Evolutionary conservation across 2,329 filamentous ascomycete species (phyloP), one percentile per base, ranked within the genome.

Genomic region (Epichloe bromicola): DNA sequence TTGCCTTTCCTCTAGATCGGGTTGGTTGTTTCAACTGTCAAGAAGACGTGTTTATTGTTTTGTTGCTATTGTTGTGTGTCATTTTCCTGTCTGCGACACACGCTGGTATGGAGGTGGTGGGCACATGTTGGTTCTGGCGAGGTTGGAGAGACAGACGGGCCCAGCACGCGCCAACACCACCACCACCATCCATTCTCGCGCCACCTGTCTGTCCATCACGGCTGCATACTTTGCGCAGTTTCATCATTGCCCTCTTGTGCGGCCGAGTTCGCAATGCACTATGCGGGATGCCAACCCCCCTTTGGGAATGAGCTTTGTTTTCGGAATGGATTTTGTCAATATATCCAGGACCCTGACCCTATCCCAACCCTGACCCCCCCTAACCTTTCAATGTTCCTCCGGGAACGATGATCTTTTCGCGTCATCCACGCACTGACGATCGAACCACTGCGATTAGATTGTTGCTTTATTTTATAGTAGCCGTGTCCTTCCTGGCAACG

Each of bases 391-490:
- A 49, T 46, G n/a, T 14, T 30, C 33, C 3, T 34, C 20, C 7
- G n/a, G 7, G 12, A 15, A 6, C 26, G 8, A 39, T 46, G 5
- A 14, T 39, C 19, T 23, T 42, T 14, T n/a, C 8, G 8, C 17
- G 19, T 52, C 23, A 46, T 42, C 34, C 17, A 33, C 26, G 3
- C 43, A 33, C 51, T 53, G 50, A 53, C 51, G 20, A 39, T 20
- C 38, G n/a, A 14, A 39, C 47, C 17, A 34, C 20, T 42, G 37
- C 12, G n/a, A 36, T 34, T 19, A 57, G 52, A 52, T 40, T 43
- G 44, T 49, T 38, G 53, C 40, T 52, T 57, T 49, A 55, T 53
- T 57, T 47, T 33, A 53, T 50, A 50, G 40, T 14, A 30, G 36
- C 26, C 41, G n/a, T 20, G 36, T 48, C 42, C 41, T 49, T 48